Conservation (phyloP, 2,329 filamentous ascomycete genomes). For the Aspergillus pseudonomiae region DNA sequence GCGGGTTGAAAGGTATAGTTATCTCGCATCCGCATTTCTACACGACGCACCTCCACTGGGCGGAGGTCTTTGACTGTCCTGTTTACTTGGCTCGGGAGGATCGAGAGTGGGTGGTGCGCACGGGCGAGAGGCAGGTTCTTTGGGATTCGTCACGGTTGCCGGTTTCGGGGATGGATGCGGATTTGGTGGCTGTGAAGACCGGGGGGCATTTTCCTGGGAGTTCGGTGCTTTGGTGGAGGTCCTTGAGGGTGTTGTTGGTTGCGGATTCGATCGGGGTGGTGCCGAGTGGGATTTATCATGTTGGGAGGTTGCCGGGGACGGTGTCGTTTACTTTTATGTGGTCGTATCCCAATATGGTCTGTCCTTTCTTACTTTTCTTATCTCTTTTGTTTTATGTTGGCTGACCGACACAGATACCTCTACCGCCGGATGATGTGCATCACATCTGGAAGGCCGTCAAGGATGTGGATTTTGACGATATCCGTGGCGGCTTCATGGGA, state of each 20-base stretch:
- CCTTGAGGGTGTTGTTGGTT: slow-evolving; percentile 66
- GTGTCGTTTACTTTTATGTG: slow-evolving; percentile 71
- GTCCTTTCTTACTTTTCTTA: slow-evolving; percentile 21
- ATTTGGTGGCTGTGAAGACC: slow-evolving; percentile 66
- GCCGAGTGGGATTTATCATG: slow-evolving; percentile 46
- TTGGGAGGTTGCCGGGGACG: slow-evolving; percentile 46
- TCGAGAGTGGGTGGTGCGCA: slow-evolving; percentile 61
- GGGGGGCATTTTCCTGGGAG: slow-evolving; percentile 82
- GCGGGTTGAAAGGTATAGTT: slow-evolving; percentile 71
- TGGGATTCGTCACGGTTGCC: slow-evolving; percentile 39
- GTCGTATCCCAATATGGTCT: slow-evolving; percentile 67
- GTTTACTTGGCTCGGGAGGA: slow-evolving; percentile 72
- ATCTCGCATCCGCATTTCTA: slow-evolving; percentile 85
- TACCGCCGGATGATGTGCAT: slow-evolving; percentile 64
- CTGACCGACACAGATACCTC: slow-evolving; percentile 61
- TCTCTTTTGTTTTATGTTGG: slow-evolving; percentile 17
- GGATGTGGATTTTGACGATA: slow-evolving; percentile 63
- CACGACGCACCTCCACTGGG: slow-evolving; percentile 75
- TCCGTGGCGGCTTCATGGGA: slow-evolving; percentile 68
- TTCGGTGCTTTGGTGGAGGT: slow-evolving; percentile 65
- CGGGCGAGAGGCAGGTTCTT: slow-evolving; percentile 35
- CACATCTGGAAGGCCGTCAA: slow-evolving; percentile 72
- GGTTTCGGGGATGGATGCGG: slow-evolving; percentile 30
- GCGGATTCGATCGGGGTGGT: slow-evolving; percentile 78
- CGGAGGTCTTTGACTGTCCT: slow-evolving; percentile 66